Percentiles rank a stretch among this genome's conserved stretches.
These are phyloP conservation scores for Adiantum capillusveneris DNA, from an alignment of 75 land plant genomes.

Conservation along the genomic window DNA sequence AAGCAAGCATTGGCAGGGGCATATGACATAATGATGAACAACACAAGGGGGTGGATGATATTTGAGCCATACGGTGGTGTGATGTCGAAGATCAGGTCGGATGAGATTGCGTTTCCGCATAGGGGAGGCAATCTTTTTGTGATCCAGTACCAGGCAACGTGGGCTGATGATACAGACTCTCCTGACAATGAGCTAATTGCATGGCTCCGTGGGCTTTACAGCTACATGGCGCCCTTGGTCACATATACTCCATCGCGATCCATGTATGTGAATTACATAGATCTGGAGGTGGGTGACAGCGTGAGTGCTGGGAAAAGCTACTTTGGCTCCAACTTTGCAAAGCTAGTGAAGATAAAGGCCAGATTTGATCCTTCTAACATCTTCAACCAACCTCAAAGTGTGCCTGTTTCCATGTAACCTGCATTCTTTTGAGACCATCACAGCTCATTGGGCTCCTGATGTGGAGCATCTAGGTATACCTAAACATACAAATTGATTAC, in stretches of 20 bases:
- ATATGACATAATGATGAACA: neutral
- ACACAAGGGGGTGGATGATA: neutral
- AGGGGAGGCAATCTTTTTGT: neutral
- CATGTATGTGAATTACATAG: conserved; percentile 10
- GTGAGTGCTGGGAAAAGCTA: conserved; percentile 10
- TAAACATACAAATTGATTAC: too few relatives aligned
- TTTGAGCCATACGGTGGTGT: conserved; percentile 8
- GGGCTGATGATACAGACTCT: neutral
- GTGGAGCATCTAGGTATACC: too few relatives aligned
- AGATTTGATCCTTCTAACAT: conserved; percentile 10
- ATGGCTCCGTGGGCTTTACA: conserved; percentile 10
- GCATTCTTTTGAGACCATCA: too few relatives aligned
- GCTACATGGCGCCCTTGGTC: conserved; percentile 14
- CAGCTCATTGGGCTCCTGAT: too few relatives aligned
- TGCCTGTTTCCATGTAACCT: too few relatives aligned
- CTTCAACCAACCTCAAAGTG: conserved; percentile 12
- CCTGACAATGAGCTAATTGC: conserved; percentile 1
- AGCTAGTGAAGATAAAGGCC: conserved; percentile 8
- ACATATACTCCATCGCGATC: neutral
- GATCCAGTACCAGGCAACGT: conserved; percentile 2
- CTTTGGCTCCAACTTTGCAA: conserved; percentile 4
- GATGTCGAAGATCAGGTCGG: neutral
- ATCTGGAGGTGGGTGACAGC: conserved; percentile 16
- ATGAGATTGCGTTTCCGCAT: conserved; percentile 1
- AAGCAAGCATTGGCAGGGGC: too few relatives aligned